Evolutionary conservation across 1,139 yeast genomes (phyloP), one percentile per base, ranked within the genome.

Genomic region (Blastobotrys arbuscula): DNA sequence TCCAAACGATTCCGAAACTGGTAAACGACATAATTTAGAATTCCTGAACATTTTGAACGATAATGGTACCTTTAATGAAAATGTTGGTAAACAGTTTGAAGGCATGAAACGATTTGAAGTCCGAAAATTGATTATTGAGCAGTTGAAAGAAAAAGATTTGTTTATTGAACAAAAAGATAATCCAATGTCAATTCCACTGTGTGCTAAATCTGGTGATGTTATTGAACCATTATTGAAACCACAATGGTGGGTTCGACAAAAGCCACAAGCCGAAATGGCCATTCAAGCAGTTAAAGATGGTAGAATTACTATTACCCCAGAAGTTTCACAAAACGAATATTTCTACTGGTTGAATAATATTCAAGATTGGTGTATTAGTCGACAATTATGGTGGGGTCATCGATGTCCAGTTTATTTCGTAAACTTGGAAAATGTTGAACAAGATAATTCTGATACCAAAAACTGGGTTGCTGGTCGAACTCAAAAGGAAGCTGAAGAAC

Each of bases 361-460:
- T 59, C 97, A 94, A 74, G 98, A 92, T 73, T 92, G 98, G 98
- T 92, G 98, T 82, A 89, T 92, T 57, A 92, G 97, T 28, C 86
- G 98, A 73, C 98, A 92, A 75, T 79, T 92, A 64, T 92, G 98
- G 98, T 92, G 98, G 98, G 98, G 98, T 58, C 98, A 92, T 74
- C 82, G 97, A 74, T 88, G 96, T 71, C 98, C 98, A 21, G 96
- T 87, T 44, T 92, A 94, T 72, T 88, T 88, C 60, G 88, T 90
- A 54, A 73, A 76, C 48, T 72, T 88, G 52, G 96, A 88, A 64
- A 94, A 92, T 50, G 77, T 78, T 60, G 64, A 69, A 47, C 69
- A 72, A 54, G 74, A 71, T 54, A 76, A 78, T 55, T 84, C 79
- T 61, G 84, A 84, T 64, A 87, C 84, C 59, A 71, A 77, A 42